Conservation (phyloP, 2,329 filamentous ascomycete genomes). For the Neopestalotiopsis clavispora region DNA sequence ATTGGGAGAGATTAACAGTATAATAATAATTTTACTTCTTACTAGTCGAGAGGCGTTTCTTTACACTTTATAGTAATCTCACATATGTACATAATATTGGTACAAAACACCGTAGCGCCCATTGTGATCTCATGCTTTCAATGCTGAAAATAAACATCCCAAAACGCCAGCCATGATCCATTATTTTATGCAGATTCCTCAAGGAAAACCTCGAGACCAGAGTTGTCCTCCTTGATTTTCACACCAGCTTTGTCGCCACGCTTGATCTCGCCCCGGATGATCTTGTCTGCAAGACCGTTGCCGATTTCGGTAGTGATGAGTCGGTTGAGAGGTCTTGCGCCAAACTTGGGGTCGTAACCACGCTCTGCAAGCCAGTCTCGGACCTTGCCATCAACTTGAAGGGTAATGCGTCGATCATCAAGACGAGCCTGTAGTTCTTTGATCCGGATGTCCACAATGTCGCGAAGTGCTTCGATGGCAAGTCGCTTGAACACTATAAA, state of each 20-base stretch:
- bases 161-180: background rate
- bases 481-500: constrained; percentile 96
- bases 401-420: constrained; percentile 81
- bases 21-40: too few relatives aligned
- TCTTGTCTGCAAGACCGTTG: constrained; percentile 86
- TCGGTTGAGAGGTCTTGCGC: constrained; percentile 87
- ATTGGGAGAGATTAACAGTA: too few relatives aligned
- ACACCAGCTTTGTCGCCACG: constrained; percentile 77
- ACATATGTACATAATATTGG: background rate
- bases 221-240: constrained; percentile 65
- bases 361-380: constrained; percentile 86
- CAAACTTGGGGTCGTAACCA: constrained; percentile 91
- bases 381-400: constrained; percentile 73
- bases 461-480: constrained; percentile 76
- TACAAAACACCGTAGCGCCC: constrained; percentile 1
- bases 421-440: constrained; percentile 82
- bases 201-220: constrained; percentile 57
- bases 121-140: background rate
- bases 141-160: background rate
- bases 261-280: constrained; percentile 84
- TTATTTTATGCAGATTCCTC: constrained; percentile 19
- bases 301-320: constrained; percentile 90
- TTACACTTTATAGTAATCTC: background rate
- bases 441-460: constrained; percentile 93
- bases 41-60: constrained; percentile 8